Evolutionary conservation across 2,329 filamentous ascomycete species (phyloP).

Genomic region (Fusarium mangiferae): DNA sequence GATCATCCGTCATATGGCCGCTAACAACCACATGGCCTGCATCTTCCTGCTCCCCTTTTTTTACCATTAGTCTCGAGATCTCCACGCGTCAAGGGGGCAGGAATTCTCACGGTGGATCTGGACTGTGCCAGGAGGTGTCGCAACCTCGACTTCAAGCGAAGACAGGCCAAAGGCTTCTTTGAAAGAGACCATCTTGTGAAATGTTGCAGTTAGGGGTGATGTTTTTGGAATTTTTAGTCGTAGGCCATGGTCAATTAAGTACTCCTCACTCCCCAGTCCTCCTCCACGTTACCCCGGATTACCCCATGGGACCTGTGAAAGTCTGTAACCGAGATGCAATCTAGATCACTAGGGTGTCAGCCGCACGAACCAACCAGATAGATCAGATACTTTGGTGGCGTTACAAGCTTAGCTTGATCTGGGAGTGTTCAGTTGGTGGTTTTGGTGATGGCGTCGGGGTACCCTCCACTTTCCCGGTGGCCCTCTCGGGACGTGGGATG

Average conservation of each 20-base stretch:
- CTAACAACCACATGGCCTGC: background rate
- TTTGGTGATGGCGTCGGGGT: background rate
- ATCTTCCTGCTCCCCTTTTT: constrained; percentile 20
- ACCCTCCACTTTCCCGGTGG: constrained; percentile 21
- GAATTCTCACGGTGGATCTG: constrained; percentile 14
- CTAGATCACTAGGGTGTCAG: background rate
- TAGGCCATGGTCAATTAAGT: constrained; percentile 6
- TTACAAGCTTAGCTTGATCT: background rate
- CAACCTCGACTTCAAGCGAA: constrained; percentile 11
- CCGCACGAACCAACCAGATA: background rate
- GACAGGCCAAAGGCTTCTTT: constrained; percentile 21
- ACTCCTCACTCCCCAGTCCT: background rate
- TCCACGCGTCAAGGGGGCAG: fast-evolving
- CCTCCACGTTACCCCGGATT: constrained; percentile 28
- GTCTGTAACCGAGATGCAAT: background rate
- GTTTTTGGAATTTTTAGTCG: background rate
- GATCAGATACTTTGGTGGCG: background rate
- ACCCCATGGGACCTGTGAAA: background rate
- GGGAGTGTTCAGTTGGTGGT: background rate
- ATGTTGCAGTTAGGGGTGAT: background rate
- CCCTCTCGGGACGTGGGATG: constrained; percentile 13
- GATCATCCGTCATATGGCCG: constrained; percentile 33
- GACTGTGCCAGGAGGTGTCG: constrained; percentile 21
- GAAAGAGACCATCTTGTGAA: constrained; percentile 5
- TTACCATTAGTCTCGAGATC: fast-evolving